phyloP scores from a whole-genome alignment of 352 stramenopile species.

The Phytopythium chamaehyphon region DNA sequence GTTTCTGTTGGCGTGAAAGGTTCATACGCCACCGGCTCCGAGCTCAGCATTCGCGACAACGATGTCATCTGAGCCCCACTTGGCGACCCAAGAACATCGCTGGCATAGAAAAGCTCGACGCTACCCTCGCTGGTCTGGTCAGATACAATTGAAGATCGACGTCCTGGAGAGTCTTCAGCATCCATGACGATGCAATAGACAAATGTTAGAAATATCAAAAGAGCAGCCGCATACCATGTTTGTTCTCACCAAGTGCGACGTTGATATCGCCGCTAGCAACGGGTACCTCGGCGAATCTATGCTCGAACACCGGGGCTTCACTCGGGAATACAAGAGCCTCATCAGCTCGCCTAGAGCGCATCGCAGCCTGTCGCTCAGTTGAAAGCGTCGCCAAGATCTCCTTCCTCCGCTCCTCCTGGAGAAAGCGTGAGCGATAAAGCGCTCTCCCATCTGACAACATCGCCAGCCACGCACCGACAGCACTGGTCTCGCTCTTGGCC shows the following conservation, averaged over 20 bases:
- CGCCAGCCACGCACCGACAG: too few relatives aligned
- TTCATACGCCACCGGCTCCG: background rate
- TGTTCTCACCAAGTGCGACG: too few relatives aligned
- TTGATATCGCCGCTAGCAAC: too few relatives aligned
- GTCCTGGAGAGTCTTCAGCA: constrained; percentile 1
- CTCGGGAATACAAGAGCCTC: background rate
- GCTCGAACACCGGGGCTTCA: too few relatives aligned
- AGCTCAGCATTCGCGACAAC: background rate
- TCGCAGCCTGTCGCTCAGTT: constrained; percentile 38
- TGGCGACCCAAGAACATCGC: constrained; percentile 2
- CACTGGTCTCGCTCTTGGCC: too few relatives aligned
- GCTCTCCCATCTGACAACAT: too few relatives aligned
- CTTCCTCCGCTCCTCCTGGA: constrained; percentile 47
- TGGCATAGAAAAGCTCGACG: constrained; percentile 7
- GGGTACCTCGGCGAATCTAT: too few relatives aligned
- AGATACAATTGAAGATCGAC: constrained; percentile 5
- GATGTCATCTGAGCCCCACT: background rate
- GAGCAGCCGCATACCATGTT: too few relatives aligned
- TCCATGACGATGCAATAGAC: too few relatives aligned
- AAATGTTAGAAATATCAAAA: too few relatives aligned
- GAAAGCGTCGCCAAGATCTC: constrained; percentile 71
- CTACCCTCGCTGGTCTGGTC: constrained; percentile 7
- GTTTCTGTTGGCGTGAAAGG: too few relatives aligned
- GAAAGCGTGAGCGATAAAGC: background rate
- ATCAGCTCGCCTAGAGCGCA: constrained; percentile 9